These are phyloP conservation scores for Suillus brevipes DNA, from an alignment of 768 basidiomycete species.

Conservation along the genomic window DNA sequence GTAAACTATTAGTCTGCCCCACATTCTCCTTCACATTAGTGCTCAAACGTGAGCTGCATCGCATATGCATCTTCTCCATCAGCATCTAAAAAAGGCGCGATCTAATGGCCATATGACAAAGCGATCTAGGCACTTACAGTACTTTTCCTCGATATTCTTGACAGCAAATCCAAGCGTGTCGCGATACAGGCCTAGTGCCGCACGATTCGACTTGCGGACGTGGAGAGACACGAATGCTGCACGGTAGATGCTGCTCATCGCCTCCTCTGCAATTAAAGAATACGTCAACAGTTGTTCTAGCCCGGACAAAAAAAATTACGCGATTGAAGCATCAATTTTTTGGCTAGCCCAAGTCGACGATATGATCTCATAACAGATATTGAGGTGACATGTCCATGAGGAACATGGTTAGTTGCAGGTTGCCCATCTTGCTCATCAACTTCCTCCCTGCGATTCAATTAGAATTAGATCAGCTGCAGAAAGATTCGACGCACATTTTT, in stretches of 20 bases:
- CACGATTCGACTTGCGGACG: slow-evolving; percentile 93
- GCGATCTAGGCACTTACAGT: slow-evolving; percentile 62
- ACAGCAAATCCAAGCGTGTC: slow-evolving; percentile 91
- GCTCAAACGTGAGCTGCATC: slow-evolving; percentile 71
- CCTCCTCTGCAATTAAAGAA: slow-evolving; percentile 62
- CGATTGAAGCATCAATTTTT: slow-evolving; percentile 90
- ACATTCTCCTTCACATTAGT: slow-evolving; percentile 12
- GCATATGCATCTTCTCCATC: slow-evolving; percentile 95
- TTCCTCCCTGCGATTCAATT: slow-evolving; percentile 59
- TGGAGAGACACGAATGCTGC: slow-evolving; percentile 86
- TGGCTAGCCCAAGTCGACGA: slow-evolving; percentile 87
- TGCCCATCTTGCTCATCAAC: slow-evolving; percentile 41
- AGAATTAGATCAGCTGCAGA: slow-evolving; percentile 13
- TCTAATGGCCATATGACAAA: slow-evolving; percentile 4
- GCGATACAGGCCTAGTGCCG: slow-evolving; percentile 84
- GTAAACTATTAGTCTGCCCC: slow-evolving; percentile 5
- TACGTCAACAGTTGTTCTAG: slow-evolving; percentile 7
- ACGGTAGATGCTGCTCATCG: slow-evolving; percentile 86
- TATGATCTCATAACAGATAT: slow-evolving; percentile 93
- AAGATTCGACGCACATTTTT: slow-evolving; percentile 67
- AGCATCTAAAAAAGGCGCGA: slow-evolving; percentile 58
- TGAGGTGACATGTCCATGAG: slow-evolving; percentile 93
- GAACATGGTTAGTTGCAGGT: slow-evolving; percentile 53
- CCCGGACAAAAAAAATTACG: slow-evolving; percentile 52
- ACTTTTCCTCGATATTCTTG: slow-evolving; percentile 81